phyloP scores from a whole-genome alignment of 2,329 filamentous ascomycete genomes.

The Colletotrichum coccodes region DNA sequence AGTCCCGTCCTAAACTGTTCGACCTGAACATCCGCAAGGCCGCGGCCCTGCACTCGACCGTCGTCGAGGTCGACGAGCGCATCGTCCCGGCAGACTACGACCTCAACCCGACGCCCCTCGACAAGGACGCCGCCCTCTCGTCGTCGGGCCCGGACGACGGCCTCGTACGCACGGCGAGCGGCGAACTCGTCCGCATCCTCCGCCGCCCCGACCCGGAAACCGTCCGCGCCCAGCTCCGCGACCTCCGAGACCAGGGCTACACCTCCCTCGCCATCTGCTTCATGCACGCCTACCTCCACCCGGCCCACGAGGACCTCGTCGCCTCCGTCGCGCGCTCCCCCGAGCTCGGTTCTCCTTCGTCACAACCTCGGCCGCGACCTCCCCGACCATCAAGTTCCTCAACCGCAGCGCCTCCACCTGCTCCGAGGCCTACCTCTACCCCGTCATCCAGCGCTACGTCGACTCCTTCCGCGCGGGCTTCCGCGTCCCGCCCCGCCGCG shows the following conservation, averaged over 20 bases:
- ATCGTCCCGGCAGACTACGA: slow-evolving; percentile 80
- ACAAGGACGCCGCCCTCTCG: slow-evolving; percentile 51
- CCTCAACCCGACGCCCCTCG: slow-evolving; percentile 65
- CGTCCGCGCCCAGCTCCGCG: slow-evolving; percentile 66
- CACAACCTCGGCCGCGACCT: slow-evolving; percentile 72
- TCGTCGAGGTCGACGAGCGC: slow-evolving; percentile 77
- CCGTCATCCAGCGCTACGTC: slow-evolving; percentile 76
- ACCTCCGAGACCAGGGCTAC: slow-evolving; percentile 69
- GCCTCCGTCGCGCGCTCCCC: slow-evolving; percentile 57
- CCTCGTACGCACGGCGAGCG: slow-evolving; percentile 70
- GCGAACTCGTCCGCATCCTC: slow-evolving; percentile 73
- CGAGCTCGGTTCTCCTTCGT: slow-evolving; percentile 76
- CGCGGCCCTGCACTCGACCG: slow-evolving; percentile 73
- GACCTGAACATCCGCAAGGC: slow-evolving; percentile 75
- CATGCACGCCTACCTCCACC: slow-evolving; percentile 75
- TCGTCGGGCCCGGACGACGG: slow-evolving; percentile 55
- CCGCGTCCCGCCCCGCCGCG: slow-evolving; percentile 65
- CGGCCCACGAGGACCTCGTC: slow-evolving; percentile 62
- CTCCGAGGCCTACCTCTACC: slow-evolving; percentile 78
- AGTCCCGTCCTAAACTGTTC: slow-evolving; percentile 77
- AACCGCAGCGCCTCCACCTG: slow-evolving; percentile 74
- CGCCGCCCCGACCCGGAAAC: slow-evolving; percentile 59
- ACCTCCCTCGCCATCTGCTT: slow-evolving; percentile 65
- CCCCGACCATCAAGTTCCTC: slow-evolving; percentile 79
- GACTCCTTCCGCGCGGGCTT: slow-evolving; percentile 73